These are phyloP conservation scores for Leptographium galeiforme DNA, from an alignment of 2,329 filamentous ascomycete species.

Conservation along the genomic window DNA sequence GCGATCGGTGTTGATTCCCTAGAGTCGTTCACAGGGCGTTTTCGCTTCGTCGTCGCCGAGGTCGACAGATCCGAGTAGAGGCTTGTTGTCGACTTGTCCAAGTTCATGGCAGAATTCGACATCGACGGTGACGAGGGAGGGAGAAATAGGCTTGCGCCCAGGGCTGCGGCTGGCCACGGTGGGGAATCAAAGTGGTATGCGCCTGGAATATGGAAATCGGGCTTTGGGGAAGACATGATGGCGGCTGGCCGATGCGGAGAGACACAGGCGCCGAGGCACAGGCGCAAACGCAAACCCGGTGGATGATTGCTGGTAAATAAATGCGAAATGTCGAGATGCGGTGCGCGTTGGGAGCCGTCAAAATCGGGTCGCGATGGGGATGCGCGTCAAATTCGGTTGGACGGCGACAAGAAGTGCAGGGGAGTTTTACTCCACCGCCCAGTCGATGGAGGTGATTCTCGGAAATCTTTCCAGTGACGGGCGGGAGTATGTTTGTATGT, in stretches of 20 bases:
- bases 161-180: conserved; percentile 11
- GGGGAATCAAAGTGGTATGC: conserved; percentile 17
- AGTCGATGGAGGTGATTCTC: no score
- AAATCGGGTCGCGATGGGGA: no score
- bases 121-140: conserved; percentile 18
- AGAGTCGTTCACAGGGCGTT: conserved; percentile 20
- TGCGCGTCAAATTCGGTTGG: no score
- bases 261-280: background rate
- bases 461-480: no score
- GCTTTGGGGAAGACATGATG: conserved; percentile 15
- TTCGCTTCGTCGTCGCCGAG: conserved; percentile 26
- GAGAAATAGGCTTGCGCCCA: conserved; percentile 20
- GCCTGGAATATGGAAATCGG: conserved; percentile 19
- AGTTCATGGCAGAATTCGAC: conserved; percentile 15
- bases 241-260: no score
- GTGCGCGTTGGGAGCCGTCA: no score
- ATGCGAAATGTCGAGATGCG: no score
- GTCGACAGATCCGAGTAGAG: conserved; percentile 22
- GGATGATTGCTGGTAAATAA: background rate
- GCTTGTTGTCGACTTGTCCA: conserved; percentile 23
- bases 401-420: no score
- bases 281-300: background rate
- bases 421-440: no score
- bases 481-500: no score
- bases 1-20: conserved; percentile 21